Conservation (phyloP, 2,329 filamentous ascomycete species). For the Fusarium compactum region DNA sequence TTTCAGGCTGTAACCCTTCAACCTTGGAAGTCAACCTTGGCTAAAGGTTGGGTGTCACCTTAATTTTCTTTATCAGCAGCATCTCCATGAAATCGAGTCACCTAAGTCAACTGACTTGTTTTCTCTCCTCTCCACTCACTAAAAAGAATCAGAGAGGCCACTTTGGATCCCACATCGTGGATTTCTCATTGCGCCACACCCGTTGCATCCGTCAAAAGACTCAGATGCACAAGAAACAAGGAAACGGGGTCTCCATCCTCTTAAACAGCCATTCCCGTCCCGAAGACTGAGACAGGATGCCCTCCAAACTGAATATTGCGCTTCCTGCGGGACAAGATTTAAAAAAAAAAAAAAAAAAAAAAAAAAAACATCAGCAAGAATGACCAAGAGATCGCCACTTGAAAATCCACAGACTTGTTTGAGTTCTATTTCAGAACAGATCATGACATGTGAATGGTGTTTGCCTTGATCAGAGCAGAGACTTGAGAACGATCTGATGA, state of each 20-base stretch:
- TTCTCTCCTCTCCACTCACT: slow-evolving; percentile 22
- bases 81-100: slow-evolving; percentile 1
- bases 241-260: slow-evolving; percentile 22
- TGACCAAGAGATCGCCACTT: slow-evolving; percentile 33
- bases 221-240: slow-evolving; percentile 30
- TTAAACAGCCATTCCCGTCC: slow-evolving; percentile 37
- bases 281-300: slow-evolving; percentile 45
- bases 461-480: slow-evolving; percentile 5
- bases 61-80: not conserved
- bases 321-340: slow-evolving; percentile 27
- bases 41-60: slow-evolving; percentile 3
- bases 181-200: slow-evolving; percentile 37
- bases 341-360: slow-evolving; percentile 15
- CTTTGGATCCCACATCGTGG: slow-evolving; percentile 20
- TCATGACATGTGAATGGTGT: slow-evolving; percentile 26
- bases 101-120: slow-evolving; percentile 1
- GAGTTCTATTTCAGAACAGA: slow-evolving; percentile 2
- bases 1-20: not conserved
- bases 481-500: slow-evolving; percentile 11
- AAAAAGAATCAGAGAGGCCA: slow-evolving; percentile 23
- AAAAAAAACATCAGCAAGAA: slow-evolving; percentile 6
- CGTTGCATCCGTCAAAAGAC: slow-evolving; percentile 30
- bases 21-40: slow-evolving; percentile 22
- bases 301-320: slow-evolving; percentile 44
- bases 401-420: slow-evolving; percentile 23